phyloP scores from a whole-genome alignment of 345 rosid genomes.

The Erysimum cheiranthoides region DNA sequence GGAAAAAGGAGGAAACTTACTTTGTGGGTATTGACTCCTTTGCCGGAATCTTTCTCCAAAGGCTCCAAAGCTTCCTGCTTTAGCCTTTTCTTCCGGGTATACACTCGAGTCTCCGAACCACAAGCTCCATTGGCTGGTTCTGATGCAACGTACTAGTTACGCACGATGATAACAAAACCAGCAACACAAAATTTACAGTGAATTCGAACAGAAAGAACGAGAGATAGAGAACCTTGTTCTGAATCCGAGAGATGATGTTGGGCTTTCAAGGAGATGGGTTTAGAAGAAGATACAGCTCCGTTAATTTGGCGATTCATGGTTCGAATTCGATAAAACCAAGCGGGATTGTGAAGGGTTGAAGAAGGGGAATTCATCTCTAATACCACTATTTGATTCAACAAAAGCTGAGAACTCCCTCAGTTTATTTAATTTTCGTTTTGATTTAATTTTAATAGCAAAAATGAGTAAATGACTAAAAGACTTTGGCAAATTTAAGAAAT shows the following conservation, averaged over 20 bases:
- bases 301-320: conserved; percentile 30
- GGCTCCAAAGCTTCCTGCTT: conserved; percentile 45
- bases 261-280: conserved; percentile 21
- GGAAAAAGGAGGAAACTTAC: conserved; percentile 11
- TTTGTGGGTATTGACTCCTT: conserved; percentile 26
- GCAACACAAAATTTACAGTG: background rate
- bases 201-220: conserved; percentile 7
- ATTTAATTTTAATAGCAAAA: no score
- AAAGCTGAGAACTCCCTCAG: no score
- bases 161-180: background rate
- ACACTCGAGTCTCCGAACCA: conserved; percentile 55
- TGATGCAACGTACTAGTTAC: conserved; percentile 5
- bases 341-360: conserved; percentile 19
- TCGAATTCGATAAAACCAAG: conserved; percentile 6
- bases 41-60: conserved; percentile 44
- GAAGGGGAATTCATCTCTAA: no score
- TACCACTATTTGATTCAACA: no score
- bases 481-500: no score
- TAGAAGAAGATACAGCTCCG: conserved; percentile 15
- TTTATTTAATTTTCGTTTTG: no score
- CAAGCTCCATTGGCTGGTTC: conserved; percentile 38
- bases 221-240: conserved; percentile 24
- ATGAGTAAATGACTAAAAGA: no score
- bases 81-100: conserved; percentile 62
- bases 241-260: conserved; percentile 26